phyloP scores from a whole-genome alignment of 176 grass and related monocot species.

The Alopecurus myosuroides region DNA sequence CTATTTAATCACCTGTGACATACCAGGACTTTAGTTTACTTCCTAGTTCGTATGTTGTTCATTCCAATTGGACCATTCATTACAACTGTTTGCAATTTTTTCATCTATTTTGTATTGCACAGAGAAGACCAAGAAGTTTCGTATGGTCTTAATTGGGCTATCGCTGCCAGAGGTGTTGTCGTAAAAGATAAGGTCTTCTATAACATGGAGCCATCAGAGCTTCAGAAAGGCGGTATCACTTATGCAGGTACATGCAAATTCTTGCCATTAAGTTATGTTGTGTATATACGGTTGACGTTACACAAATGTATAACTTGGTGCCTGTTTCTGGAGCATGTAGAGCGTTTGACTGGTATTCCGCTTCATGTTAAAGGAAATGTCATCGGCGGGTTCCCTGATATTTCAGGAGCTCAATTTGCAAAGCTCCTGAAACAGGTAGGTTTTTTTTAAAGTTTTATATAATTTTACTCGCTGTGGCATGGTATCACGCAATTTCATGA shows the following conservation, averaged over 20 bases:
- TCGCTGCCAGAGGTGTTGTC: constrained; percentile 65
- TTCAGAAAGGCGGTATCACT: constrained; percentile 58
- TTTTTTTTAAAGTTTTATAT: neutral
- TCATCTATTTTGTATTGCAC: constrained; percentile 27
- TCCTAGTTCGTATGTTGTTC: neutral
- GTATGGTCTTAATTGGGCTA: constrained; percentile 65
- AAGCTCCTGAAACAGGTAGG: constrained; percentile 85
- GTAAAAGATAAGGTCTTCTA: constrained; percentile 74
- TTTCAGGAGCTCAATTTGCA: constrained; percentile 74
- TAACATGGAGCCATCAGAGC: constrained; percentile 58
- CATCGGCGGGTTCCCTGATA: constrained; percentile 24
- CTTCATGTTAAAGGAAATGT: constrained; percentile 81
- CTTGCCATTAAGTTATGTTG: neutral
- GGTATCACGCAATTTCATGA: neutral
- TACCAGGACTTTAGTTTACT: neutral
- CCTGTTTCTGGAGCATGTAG: constrained; percentile 35
- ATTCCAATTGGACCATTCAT: neutral
- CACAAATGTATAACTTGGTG: neutral
- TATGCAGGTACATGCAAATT: constrained; percentile 33
- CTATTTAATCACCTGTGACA: neutral
- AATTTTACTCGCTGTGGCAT: neutral
- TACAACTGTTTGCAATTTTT: neutral
- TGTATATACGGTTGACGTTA: neutral
- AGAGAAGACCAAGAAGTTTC: constrained; percentile 57
- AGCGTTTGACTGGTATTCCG: constrained; percentile 44